These are phyloP conservation scores for Lobosporangium transversale DNA, from an alignment of 192 early-diverging fungal species.

Conservation along the genomic window DNA sequence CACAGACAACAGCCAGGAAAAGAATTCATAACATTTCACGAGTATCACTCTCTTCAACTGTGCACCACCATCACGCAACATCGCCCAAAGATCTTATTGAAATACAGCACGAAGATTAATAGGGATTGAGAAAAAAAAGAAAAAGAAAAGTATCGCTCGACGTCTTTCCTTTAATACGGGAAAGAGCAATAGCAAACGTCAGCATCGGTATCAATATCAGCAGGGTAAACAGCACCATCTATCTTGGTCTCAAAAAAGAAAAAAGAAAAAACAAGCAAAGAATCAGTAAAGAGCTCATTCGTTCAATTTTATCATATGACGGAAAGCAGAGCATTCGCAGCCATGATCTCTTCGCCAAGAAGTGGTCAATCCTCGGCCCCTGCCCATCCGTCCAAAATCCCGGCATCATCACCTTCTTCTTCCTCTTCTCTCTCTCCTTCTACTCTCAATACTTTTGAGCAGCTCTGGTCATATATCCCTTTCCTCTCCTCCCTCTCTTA, in stretches of 20 bases:
- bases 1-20: too few species aligned
- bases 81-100: too few species aligned
- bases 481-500: conserved; percentile 15
- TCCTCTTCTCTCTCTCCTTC: conserved; percentile 3
- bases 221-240: background rate
- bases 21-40: too few species aligned
- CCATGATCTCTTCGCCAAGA: conserved; percentile 28
- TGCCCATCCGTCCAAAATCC: background rate
- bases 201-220: background rate
- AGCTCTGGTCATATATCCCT: conserved; percentile 23
- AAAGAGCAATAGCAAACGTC: background rate
- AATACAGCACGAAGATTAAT: too few species aligned
- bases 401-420: background rate
- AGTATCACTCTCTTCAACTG: too few species aligned
- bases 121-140: background rate
- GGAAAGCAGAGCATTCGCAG: conserved; percentile 49
- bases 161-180: background rate
- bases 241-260: background rate
- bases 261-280: conserved; percentile 5
- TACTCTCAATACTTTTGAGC: conserved; percentile 19
- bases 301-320: conserved; percentile 55
- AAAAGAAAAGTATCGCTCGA: background rate
- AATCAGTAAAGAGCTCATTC: too few species aligned
- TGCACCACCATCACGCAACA: too few species aligned
- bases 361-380: background rate